Percentiles rank a stretch among this genome's conserved stretches.
Conservation (phyloP, 148 eudicot genomes). For the Rhododendron vialii region DNA sequence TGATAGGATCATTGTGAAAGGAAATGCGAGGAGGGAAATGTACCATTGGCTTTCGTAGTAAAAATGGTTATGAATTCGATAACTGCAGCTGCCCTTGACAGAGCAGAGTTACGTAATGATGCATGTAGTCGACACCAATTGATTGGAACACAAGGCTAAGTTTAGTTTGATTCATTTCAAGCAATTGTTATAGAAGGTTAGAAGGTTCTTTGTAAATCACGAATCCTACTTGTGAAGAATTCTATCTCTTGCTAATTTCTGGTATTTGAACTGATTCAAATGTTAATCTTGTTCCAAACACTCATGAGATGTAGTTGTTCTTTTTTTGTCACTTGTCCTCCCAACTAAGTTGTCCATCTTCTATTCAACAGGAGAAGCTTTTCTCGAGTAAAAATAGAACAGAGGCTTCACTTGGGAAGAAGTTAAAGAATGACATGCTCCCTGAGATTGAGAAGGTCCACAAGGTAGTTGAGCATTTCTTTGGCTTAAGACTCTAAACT, state of each 20-base stretch:
- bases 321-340: slow-evolving; percentile 5
- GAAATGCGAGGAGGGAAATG: neutral
- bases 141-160: neutral
- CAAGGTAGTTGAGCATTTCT: slow-evolving; percentile 47
- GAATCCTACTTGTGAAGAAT: neutral
- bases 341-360: neutral
- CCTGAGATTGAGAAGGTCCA: slow-evolving; percentile 91
- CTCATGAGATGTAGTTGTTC: neutral
- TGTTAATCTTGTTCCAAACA: neutral
- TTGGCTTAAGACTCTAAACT: neutral
- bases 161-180: neutral
- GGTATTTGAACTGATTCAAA: neutral
- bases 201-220: neutral
- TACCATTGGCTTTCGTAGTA: neutral
- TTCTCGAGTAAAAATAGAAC: slow-evolving; percentile 78
- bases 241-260: neutral
- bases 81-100: neutral
- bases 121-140: neutral
- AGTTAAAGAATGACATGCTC: slow-evolving; percentile 80
- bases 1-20: neutral
- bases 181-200: neutral
- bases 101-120: neutral
- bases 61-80: too few species aligned
- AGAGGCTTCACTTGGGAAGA: slow-evolving; percentile 89
- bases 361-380: slow-evolving; percentile 75